These are phyloP conservation scores for Domatiomyces catenatus DNA, from an alignment of 2,329 filamentous ascomycete genomes.

Conservation along the genomic window DNA sequence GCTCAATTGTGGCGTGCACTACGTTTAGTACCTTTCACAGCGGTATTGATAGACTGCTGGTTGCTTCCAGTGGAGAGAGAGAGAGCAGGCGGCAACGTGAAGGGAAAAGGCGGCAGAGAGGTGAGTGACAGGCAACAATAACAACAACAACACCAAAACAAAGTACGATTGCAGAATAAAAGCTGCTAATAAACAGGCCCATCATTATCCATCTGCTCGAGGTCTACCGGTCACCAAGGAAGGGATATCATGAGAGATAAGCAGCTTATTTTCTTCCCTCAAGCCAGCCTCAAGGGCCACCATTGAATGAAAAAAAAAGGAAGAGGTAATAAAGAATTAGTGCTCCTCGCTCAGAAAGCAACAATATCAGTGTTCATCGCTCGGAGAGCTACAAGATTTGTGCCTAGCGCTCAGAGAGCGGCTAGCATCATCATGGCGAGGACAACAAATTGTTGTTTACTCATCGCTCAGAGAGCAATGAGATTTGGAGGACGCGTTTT, in stretches of 20 bases:
- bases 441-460: no score
- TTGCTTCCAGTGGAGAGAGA: neutral
- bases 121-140: neutral
- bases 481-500: neutral
- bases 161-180: neutral
- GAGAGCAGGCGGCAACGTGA: neutral
- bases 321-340: neutral
- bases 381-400: no score
- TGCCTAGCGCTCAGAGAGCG: no score
- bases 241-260: no score
- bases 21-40: neutral
- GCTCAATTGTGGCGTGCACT: neutral
- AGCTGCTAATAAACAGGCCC: neutral
- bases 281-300: neutral
- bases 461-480: no score
- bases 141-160: neutral
- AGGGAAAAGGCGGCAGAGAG: neutral
- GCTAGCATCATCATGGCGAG: no score
- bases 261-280: neutral
- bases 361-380: no score
- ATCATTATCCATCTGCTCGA: neutral
- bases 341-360: neutral
- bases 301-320: neutral
- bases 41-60: neutral
- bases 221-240: neutral